Base-by-base conservation (phyloP, 768 basidiomycete genomes). In the Piloderma croceum region DNA sequence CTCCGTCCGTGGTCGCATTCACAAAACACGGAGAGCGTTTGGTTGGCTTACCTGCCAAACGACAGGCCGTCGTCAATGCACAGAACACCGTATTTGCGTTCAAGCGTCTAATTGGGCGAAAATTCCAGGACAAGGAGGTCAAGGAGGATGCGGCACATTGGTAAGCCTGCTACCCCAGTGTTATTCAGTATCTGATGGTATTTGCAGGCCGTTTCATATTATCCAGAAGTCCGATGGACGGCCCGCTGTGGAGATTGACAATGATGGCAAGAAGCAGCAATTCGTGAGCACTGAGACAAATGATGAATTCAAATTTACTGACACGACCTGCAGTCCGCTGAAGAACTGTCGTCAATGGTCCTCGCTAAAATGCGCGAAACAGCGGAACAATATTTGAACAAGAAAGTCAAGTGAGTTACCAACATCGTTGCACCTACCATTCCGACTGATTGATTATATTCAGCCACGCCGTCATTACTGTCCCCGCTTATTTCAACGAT, bases 401-500 rank as follows among this genome's bases (percentile, higher is more conserved):
- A 93, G 69, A 82, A 80, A 51, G 79, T 97, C 69, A 93, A 86
- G 86, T 93, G 73, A 70, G 92, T 81, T 51, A 24, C 27, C 13
- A 13, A 23, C 17, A 21, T n/a, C 4, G 31, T 31, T 15, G 17
- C 6, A 22, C 22, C 20, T 3, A 24, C 6, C 6, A 3, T 24
- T 41, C 11, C 3, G 12, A 15, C 36, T 45, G 3, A 54, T 44
- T 39, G n/a, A 38, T 39, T 27, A 20, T 3, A 5, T 37, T 29
- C 41, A 88, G 84, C 53, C 81, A 89, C 39, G 86, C 86, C 20
- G 93, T 98, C 53, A 71, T 98, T 55, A 97, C 93, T 11, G 94
- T 97, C 22, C 96, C 94, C 1, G 93, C 94, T 0, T 97, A 97
- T 70, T 99, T 98, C 79, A 99, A 99, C 62, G 96, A 99, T 59